Percentiles rank a stretch among this genome's conserved stretches.
Conservation (phyloP, 345 rosid genomes). For the Corchorus olitorius region DNA sequence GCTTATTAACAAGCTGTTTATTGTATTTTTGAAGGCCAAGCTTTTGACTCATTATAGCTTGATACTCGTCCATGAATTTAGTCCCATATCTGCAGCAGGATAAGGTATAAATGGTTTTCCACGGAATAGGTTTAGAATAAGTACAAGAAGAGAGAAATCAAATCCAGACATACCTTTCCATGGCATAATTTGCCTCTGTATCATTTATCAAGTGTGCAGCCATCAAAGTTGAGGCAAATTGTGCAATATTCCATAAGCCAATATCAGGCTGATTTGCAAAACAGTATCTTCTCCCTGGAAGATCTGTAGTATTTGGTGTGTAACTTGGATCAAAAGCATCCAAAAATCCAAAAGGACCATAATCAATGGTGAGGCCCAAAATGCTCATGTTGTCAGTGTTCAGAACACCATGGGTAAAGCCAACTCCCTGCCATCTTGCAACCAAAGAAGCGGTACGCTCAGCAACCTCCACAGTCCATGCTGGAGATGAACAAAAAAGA, state of each 20-base stretch:
- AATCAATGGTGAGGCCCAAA: slow-evolving; percentile 92
- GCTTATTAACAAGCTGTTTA: slow-evolving; percentile 77
- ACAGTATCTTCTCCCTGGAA: slow-evolving; percentile 95
- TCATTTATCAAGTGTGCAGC: slow-evolving; percentile 76
- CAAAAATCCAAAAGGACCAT: slow-evolving; percentile 97
- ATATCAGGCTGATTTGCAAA: slow-evolving; percentile 98
- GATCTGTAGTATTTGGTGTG: slow-evolving; percentile 98
- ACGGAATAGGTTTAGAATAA: not conserved
- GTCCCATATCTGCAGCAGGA: slow-evolving; percentile 71
- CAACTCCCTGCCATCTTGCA: slow-evolving; percentile 97
- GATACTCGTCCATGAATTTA: slow-evolving; percentile 96
- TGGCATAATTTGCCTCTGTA: slow-evolving; percentile 82
- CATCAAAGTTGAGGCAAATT: slow-evolving; percentile 66
- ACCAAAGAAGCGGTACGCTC: slow-evolving; percentile 86
- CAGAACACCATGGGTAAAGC: slow-evolving; percentile 97
- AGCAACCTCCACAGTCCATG: slow-evolving; percentile 91
- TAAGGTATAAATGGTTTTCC: slow-evolving; percentile 5
- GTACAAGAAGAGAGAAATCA: not conserved
- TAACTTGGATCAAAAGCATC: slow-evolving; percentile 98
- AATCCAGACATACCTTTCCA: slow-evolving; percentile 73
- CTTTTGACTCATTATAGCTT: slow-evolving; percentile 83
- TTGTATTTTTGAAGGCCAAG: slow-evolving; percentile 93
- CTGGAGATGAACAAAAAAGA: slow-evolving; percentile 42
- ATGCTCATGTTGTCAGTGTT: slow-evolving; percentile 99
- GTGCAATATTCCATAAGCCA: slow-evolving; percentile 91